A percentile compares a stretch with the other conserved stretches of the same genome.
phyloP scores from a whole-genome alignment of 805 yeast species.

The Candida krabiensis region DNA sequence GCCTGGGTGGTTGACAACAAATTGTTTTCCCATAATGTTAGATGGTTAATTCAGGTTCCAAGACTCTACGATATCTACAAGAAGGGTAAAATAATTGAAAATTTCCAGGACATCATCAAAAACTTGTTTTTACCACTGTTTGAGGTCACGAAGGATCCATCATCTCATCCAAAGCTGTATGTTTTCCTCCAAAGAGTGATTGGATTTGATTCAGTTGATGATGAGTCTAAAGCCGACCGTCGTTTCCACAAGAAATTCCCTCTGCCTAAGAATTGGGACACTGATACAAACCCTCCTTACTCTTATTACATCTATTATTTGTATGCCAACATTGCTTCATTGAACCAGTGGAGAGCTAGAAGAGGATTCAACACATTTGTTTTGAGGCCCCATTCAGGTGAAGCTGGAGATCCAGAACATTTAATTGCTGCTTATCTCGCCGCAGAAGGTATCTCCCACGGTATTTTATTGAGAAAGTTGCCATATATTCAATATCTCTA shows the following conservation, averaged over 20 bases:
- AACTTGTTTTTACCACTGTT: slow-evolving; percentile 87
- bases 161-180: slow-evolving; percentile 85
- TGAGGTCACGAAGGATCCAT: slow-evolving; percentile 85
- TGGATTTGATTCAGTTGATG: slow-evolving; percentile 98
- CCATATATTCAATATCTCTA: slow-evolving; percentile 94
- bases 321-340: slow-evolving; percentile 80
- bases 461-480: slow-evolving; percentile 86
- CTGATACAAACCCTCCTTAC: slow-evolving; percentile 89
- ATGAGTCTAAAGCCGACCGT: slow-evolving; percentile 90
- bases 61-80: slow-evolving; percentile 89
- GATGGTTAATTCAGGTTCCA: slow-evolving; percentile 97
- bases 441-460: slow-evolving; percentile 93
- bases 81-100: slow-evolving; percentile 64
- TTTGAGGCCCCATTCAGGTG: slow-evolving; percentile 98
- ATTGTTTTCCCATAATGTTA: slow-evolving; percentile 85
- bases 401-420: slow-evolving; percentile 99
- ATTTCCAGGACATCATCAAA: slow-evolving; percentile 72
- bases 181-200: slow-evolving; percentile 89
- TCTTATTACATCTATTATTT: slow-evolving; percentile 90
- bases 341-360: slow-evolving; percentile 78
- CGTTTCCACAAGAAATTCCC: slow-evolving; percentile 82
- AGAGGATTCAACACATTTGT: slow-evolving; percentile 86
- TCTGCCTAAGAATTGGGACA: slow-evolving; percentile 79
- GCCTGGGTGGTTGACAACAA: slow-evolving; percentile 94
- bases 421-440: slow-evolving; percentile 84